Conservation (phyloP, 176 grass and related monocot species). For the Oryza australiensis region DNA sequence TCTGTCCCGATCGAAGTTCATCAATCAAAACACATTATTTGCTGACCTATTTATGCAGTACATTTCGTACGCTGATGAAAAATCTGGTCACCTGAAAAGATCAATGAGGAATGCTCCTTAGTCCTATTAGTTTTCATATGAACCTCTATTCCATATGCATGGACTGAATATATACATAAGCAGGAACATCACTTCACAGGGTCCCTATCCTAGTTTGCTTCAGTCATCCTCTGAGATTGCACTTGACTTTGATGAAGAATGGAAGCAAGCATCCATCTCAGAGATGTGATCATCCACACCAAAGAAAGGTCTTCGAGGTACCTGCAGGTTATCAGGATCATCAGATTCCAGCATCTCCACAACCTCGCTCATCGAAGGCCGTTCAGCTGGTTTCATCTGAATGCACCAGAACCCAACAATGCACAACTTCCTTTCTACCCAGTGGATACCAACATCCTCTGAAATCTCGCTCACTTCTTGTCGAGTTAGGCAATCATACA, state of each 20-base stretch:
- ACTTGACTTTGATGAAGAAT: neutral
- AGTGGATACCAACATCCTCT: neutral
- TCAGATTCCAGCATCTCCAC: constrained; percentile 44
- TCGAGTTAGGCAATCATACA: constrained; percentile 27
- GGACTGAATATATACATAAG: no score
- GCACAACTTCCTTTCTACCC: constrained; percentile 45
- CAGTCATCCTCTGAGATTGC: neutral
- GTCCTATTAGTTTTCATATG: no score
- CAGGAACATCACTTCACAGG: no score
- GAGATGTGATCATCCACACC: neutral
- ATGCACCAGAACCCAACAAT: constrained; percentile 49
- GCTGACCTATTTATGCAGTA: no score
- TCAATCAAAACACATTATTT: no score
- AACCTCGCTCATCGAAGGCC: constrained; percentile 40
- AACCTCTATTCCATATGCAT: neutral
- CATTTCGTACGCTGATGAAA: no score
- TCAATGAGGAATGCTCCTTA: no score
- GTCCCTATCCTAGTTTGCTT: neutral
- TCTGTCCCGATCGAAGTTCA: no score
- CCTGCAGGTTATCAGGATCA: neutral
- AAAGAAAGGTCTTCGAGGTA: constrained; percentile 45
- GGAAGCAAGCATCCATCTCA: neutral
- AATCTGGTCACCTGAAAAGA: no score
- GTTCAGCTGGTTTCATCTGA: constrained; percentile 32
- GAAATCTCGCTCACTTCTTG: neutral